These are phyloP conservation scores for Sporobolomyces phaffii DNA, from an alignment of 768 basidiomycete genomes.

Conservation along the genomic window DNA sequence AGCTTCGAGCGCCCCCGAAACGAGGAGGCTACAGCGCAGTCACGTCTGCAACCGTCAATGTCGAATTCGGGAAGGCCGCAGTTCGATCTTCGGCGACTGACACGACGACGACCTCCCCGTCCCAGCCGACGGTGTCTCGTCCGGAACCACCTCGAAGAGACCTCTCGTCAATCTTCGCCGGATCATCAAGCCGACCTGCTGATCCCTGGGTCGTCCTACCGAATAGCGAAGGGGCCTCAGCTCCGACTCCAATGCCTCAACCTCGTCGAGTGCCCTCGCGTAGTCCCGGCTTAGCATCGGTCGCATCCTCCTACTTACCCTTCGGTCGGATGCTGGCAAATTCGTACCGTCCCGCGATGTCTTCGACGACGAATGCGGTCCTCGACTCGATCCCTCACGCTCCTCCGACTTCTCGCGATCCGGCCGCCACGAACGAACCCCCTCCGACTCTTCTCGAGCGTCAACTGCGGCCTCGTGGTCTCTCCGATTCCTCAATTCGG, in stretches of 20 bases:
- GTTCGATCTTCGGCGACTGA: constrained; percentile 13
- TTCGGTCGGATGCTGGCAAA: constrained; percentile 21
- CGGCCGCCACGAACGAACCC: constrained; percentile 49
- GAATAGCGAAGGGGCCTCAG: constrained; percentile 41
- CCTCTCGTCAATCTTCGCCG: constrained; percentile 86
- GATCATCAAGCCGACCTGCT: constrained; percentile 48
- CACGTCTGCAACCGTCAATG: constrained; percentile 85
- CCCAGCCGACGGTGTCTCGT: not conserved
- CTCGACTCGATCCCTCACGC: constrained; percentile 55
- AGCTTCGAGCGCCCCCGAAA: constrained; percentile 52
- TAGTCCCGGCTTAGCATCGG: constrained; percentile 10
- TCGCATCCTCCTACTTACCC: constrained; percentile 22
- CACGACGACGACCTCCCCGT: not conserved
- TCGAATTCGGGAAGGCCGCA: constrained; percentile 66
- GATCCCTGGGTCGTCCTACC: constrained; percentile 74
- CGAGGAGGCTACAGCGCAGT: constrained; percentile 76
- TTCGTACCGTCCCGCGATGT: constrained; percentile 46
- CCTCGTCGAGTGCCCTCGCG: not conserved
- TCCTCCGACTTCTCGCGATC: constrained; percentile 47
- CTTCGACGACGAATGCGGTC: constrained; percentile 70
- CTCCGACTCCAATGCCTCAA: constrained; percentile 17
- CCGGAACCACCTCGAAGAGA: constrained; percentile 38
- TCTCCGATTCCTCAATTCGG: constrained; percentile 88
- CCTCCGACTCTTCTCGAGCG: constrained; percentile 57
- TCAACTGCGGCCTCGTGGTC: constrained; percentile 66